Conservation (phyloP, 257 asterid genomes). For the Eucommia ulmoides region DNA sequence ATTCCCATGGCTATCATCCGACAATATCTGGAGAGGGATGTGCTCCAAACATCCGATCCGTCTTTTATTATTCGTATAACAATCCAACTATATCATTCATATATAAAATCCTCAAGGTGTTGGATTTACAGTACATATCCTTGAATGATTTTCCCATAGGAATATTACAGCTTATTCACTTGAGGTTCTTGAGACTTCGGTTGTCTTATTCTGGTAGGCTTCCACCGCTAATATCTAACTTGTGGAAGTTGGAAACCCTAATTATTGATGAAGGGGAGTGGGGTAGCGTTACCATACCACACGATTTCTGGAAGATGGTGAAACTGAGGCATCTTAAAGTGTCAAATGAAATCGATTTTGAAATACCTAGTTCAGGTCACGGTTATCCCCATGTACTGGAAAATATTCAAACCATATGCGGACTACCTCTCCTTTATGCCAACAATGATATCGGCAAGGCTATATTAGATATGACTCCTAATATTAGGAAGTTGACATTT, state of each 20-base stretch:
- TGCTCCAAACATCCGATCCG: not conserved
- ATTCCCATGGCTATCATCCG: not conserved
- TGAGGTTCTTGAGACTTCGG: conserved; percentile 5
- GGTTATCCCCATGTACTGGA: too few species aligned
- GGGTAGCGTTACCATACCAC: not conserved
- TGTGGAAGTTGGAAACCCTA: conserved; percentile 7
- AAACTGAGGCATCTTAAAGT: conserved; percentile 6
- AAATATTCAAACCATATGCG: not conserved
- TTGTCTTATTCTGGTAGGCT: not conserved
- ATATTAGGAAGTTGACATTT: conserved; percentile 4
- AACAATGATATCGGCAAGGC: conserved; percentile 1
- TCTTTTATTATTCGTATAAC: not conserved
- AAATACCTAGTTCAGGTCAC: too few species aligned
- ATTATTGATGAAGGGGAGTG: not conserved
- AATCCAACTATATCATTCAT: too few species aligned
- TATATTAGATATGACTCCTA: not conserved
- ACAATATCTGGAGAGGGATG: not conserved
- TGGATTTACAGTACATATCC: not conserved
- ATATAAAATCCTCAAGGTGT: conserved; percentile 13
- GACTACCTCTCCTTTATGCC: not conserved
- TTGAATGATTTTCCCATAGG: conserved; percentile 2
- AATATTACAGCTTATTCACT: not conserved
- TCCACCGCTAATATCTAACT: not conserved
- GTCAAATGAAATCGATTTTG: not conserved
- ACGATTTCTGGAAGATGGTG: conserved; percentile 1